Base-by-base conservation (phyloP, 2,329 filamentous ascomycete genomes). In the Acrocalymma vagum region DNA sequence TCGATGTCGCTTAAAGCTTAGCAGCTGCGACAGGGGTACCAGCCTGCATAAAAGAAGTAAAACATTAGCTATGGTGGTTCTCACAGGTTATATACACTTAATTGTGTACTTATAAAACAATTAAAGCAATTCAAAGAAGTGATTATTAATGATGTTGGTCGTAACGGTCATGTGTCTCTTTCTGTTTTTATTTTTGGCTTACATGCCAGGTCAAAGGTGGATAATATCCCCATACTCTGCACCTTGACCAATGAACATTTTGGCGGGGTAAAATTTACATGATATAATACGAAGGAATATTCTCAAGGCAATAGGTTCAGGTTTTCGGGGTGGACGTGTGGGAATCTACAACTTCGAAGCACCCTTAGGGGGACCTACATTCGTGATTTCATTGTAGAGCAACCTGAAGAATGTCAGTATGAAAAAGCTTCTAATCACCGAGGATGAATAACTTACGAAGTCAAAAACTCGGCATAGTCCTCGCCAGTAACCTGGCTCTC, bases 391-490 rank as follows among this genome's bases (percentile, higher is more conserved):
- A 60, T 93, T 89, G 73, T 95, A 95, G 34, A 96, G 74, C 55
- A 96, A 74, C 36, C 87, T 94, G 48, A 35, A 58, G 45, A 13
- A 27, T 20, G 27, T 58, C 55, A 51, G 51, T 38, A 44, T 32
- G 25, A 50, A 25, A n/a, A n/a, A 51, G 38, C 9, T 32, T 7
- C 20, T 37, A 15, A 25, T 5, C 25, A 27, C 16, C 15, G 6
- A n/a, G 17, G 18, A 8, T 9, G 20, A 13, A 15, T 16, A 39
- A 75, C 86, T 80, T 78, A 90, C 85, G 80, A 78, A 52, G 90
- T 96, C 77, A 99, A 74, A 77, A 97, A 97, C 72, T 99, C 94
- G 9, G 92, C 91, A 71, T 97, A 97, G 58, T 96, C 92, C 78
- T 97, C 94, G 41, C 94, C 94, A 3, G 93, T 97, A 42, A 97